Evolutionary conservation across 2,329 filamentous ascomycete genomes (phyloP), one percentile per base, ranked within the genome.

Genomic region (Lasiodiplodia citricola): DNA sequence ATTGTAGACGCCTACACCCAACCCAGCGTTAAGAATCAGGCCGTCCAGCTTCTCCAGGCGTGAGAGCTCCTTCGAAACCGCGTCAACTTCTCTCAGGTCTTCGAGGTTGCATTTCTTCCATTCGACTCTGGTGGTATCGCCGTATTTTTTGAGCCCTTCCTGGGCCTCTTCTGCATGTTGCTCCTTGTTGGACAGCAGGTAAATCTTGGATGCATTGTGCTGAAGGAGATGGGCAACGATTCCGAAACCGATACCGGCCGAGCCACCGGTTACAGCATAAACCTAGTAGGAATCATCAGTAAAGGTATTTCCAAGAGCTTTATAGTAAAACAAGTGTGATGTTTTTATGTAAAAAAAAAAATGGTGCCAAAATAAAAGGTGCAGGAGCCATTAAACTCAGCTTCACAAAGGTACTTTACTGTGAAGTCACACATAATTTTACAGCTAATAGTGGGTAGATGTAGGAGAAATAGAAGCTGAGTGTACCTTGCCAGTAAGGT

Each of bases 171-270:
- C 72, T n/a, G 82, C 79, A 72, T 86, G 83, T 25, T 85, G 76
- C 71, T 83, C 81, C 57, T 85, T 85, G 69, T 83, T 83, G 21
- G 83, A 83, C 4, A 87, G 78, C 3, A 86, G 77, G 69, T 84
- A 84, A 57, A 86, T 80, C 68, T 81, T 83, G 4, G 76, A 74
- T 1, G 81, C 77, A 56, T 82, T 83, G 73, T 85, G 83, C 72
- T 86, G 82, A 3, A 87, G 80, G n/a, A 86, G 75, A 70, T 87
- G 85, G 8, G 84, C 83, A 35, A 82, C 79, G 56, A 86, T 86
- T 28, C 84, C 84, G 69, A 81, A 86, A 18, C 84, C 84, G 38
- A 85, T 85, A 23, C 83, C 83, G n/a, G 83, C 81, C 23, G 79
- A 82, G 25, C 83, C 83, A n/a, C 83, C 82, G 0, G 83, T 85